Base-by-base conservation (phyloP, 768 basidiomycete genomes). In the Russula abietina region DNA sequence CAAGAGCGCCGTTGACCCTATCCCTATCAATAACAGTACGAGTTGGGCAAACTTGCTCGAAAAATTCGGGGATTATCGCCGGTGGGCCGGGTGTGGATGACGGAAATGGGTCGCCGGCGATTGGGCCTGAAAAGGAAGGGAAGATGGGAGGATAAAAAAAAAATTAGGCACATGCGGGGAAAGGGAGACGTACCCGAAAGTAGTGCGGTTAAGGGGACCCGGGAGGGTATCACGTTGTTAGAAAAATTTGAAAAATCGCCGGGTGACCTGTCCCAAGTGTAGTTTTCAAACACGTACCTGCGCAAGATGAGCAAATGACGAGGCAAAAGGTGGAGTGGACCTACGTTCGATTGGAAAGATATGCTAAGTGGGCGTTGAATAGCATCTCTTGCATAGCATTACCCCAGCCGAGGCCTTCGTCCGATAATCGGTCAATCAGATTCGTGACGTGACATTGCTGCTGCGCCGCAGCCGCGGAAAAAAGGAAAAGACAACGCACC, bases 361-460 rank as follows among this genome's bases (percentile, higher is more conserved):
- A 75, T 0, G 83, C 80, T 3, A 87, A 71, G 49, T 81, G 73
- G 0, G 82, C 76, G 53, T 81, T 79, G 52, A 85, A 67, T 4
- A 86, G 57, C 61, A 83, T 77, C 61, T 85, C 84, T 62, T 87
- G 82, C 75, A 86, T 74, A 10, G 72, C 76, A 58, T 87, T 87
- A 2, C 84, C 85, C 83, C 83, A 86, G 3, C 85, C 86, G 48
- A 78, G 75, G 10, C 69, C 82, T 82, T 51, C 1, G 4, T 22
- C 7, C 48, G 48, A 49, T 16, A 6, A 49, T 49, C 11, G 10
- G 22, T 1, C 9, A 10, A 26, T 12, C 17, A 46, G 24, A 7
- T 9, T 36, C n/a, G n/a, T 36, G 33, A 32, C n/a, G n/a, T 9
- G 19, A 19, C 4, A 19, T 22, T 1, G 26, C 14, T 17, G 38